These are phyloP conservation scores for Bocquillonia castaneifolia DNA, from an alignment of 441 rosid genomes.

Conservation along the genomic window DNA sequence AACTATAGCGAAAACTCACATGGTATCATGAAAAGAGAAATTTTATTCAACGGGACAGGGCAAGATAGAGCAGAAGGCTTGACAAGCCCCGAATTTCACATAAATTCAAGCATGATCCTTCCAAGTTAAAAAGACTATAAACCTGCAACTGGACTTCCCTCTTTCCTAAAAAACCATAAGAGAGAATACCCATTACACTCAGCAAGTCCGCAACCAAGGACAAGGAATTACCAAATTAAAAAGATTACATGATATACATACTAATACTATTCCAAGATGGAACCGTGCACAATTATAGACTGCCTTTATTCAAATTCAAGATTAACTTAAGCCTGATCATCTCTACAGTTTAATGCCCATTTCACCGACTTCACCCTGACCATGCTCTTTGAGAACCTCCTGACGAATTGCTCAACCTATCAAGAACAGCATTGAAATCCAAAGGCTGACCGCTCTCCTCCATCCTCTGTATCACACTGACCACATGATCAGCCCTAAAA, in stretches of 20 bases:
- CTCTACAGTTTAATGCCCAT: not conserved
- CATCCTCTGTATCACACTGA: conserved; percentile 75
- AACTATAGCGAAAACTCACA: no score
- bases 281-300: not conserved
- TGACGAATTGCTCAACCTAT: conserved; percentile 59
- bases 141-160: conserved; percentile 7
- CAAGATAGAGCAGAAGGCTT: not conserved
- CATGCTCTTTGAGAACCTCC: conserved; percentile 71
- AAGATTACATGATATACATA: conserved; percentile 15
- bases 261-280: conserved; percentile 7
- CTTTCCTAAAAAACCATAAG: conserved; percentile 11
- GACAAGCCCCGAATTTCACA: not conserved
- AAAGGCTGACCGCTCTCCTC: conserved; percentile 83
- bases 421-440: conserved; percentile 74
- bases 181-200: conserved; percentile 20
- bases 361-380: conserved; percentile 37
- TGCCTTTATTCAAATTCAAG: conserved; percentile 21
- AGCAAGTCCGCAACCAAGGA: not conserved
- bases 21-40: not conserved
- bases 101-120: not conserved
- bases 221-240: conserved; percentile 2
- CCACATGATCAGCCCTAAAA: conserved; percentile 67
- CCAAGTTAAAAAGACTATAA: not conserved
- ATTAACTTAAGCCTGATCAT: conserved; percentile 4
- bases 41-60: not conserved